Evolutionary conservation across 805 yeast species (phyloP).

Genomic region (Starmerella khaoyaiensis): DNA sequence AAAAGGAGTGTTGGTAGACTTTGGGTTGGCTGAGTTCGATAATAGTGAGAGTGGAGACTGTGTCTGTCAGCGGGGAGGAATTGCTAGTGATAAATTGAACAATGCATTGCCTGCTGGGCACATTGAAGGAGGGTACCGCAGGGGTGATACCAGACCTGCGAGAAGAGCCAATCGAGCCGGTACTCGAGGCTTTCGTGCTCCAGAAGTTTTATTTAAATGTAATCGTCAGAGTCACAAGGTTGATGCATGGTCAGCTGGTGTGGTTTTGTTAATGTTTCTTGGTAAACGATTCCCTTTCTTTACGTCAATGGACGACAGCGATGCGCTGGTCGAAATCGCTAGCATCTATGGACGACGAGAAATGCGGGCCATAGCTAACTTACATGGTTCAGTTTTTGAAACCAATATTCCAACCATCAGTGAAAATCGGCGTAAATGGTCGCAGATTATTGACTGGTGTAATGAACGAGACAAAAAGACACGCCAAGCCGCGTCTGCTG

Average conservation of each 20-base stretch:
- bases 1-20: slow-evolving; percentile 77
- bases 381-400: slow-evolving; percentile 84
- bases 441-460: slow-evolving; percentile 32
- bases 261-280: slow-evolving; percentile 65
- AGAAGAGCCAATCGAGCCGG: slow-evolving; percentile 95
- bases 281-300: slow-evolving; percentile 82
- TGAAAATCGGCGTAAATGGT: slow-evolving; percentile 32
- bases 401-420: slow-evolving; percentile 42
- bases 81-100: slow-evolving; percentile 19
- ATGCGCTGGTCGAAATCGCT: slow-evolving; percentile 76
- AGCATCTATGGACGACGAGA: slow-evolving; percentile 62
- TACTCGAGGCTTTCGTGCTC: slow-evolving; percentile 88
- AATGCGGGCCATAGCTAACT: slow-evolving; percentile 60
- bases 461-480: slow-evolving; percentile 6
- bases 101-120: slow-evolving; percentile 22
- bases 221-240: slow-evolving; percentile 67
- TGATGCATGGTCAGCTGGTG: slow-evolving; percentile 90
- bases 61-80: slow-evolving; percentile 12
- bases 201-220: slow-evolving; percentile 81
- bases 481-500: neutral
- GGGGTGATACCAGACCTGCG: slow-evolving; percentile 76
- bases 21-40: slow-evolving; percentile 73
- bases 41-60: slow-evolving; percentile 15
- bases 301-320: slow-evolving; percentile 85
- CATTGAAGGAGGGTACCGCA: slow-evolving; percentile 56